phyloP scores from a whole-genome alignment of 495 filamentous ascomycete species.

The Neurospora cerealis region DNA sequence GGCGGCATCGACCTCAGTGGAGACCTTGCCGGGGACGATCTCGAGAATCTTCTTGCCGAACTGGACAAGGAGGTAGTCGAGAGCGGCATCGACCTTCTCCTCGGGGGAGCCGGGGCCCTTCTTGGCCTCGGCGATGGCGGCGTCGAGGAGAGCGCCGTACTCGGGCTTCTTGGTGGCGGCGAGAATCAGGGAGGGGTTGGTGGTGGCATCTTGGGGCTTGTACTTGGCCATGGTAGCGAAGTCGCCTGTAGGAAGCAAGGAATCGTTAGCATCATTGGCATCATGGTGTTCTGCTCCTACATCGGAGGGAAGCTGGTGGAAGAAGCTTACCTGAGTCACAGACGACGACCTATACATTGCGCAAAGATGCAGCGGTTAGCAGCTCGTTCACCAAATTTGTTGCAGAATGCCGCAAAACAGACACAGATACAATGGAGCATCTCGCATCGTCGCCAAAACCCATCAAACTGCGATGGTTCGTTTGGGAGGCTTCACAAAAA shows the following conservation, averaged over 20 bases:
- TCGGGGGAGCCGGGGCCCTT: slow-evolving; percentile 53
- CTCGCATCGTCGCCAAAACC: not conserved
- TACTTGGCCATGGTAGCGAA: slow-evolving; percentile 88
- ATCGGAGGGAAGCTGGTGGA: not conserved
- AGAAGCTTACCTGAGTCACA: slow-evolving; percentile 80
- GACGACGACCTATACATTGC: slow-evolving; percentile 62
- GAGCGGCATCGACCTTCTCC: slow-evolving; percentile 68
- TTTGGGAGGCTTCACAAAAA: slow-evolving; percentile 4
- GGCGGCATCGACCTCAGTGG: slow-evolving; percentile 93
- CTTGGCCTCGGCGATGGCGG: slow-evolving; percentile 80
- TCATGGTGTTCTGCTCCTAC: not conserved
- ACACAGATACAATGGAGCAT: not conserved
- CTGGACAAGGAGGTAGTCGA: slow-evolving; percentile 91
- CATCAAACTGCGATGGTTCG: not conserved
- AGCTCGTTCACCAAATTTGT: not conserved
- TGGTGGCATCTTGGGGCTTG: slow-evolving; percentile 99
- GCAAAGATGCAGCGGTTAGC: slow-evolving; percentile 15
- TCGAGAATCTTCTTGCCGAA: slow-evolving; percentile 96
- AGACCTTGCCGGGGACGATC: slow-evolving; percentile 96
- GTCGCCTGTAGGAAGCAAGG: not conserved
- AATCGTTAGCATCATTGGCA: not conserved
- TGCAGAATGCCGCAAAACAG: not conserved
- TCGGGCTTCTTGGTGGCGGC: slow-evolving; percentile 96
- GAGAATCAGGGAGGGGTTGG: slow-evolving; percentile 97
- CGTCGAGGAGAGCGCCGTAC: slow-evolving; percentile 87